A percentile compares a stretch with the other conserved stretches of the same genome.
Conservation (phyloP, 192 early-diverging fungal species). For the Podochytrium sp. region DNA sequence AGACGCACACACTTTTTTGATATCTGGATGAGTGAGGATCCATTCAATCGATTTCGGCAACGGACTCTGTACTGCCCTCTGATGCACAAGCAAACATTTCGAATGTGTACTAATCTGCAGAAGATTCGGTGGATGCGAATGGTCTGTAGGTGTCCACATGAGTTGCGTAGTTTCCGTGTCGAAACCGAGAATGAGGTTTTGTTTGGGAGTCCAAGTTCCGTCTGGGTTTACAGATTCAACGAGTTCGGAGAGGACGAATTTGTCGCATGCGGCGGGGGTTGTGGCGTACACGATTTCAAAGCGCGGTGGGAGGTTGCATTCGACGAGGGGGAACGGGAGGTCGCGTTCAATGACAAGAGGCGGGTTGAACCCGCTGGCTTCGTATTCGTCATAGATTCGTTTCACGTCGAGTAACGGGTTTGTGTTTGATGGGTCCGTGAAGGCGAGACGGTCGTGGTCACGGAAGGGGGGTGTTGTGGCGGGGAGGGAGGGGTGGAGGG, state of each 20-base stretch:
- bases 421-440: neutral
- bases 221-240: neutral
- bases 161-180: constrained; percentile 19
- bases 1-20: constrained; percentile 12
- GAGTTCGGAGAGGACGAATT: neutral
- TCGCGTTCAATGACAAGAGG: constrained; percentile 1
- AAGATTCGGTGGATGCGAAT: neutral
- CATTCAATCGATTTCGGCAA: neutral
- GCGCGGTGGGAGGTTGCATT: neutral
- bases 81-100: constrained; percentile 17
- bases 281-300: constrained; percentile 19
- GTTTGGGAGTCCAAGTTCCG: constrained; percentile 14
- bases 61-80: neutral
- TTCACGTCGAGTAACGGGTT: neutral
- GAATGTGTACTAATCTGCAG: constrained; percentile 10
- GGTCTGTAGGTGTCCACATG: neutral
- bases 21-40: constrained; percentile 2
- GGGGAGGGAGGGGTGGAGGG: neutral
- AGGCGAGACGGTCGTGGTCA: neutral
- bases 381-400: constrained; percentile 11
- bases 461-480: neutral
- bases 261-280: neutral
- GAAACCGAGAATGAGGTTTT: constrained; percentile 5
- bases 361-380: constrained; percentile 4
- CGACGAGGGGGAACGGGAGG: neutral